A percentile compares a stretch with the other conserved stretches of the same genome.
These are phyloP conservation scores for Naegleria fowleri DNA, from an alignment of 208 protist genomes.

Conservation along the genomic window DNA sequence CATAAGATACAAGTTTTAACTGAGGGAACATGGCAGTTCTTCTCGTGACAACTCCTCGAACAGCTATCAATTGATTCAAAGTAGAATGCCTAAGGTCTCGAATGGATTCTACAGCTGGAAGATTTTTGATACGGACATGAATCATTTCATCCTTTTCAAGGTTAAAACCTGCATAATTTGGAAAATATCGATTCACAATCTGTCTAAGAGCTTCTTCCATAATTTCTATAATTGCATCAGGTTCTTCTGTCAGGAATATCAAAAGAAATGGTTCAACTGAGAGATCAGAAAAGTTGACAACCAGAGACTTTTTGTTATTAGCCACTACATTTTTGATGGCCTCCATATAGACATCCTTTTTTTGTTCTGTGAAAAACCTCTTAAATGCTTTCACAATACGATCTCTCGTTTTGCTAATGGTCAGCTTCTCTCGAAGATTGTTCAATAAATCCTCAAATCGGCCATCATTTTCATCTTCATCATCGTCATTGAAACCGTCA, in stretches of 20 bases:
- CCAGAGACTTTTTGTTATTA: background rate
- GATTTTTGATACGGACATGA: background rate
- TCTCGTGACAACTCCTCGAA: constrained; percentile 93
- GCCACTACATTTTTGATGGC: background rate
- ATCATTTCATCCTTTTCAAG: background rate
- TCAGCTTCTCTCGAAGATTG: background rate
- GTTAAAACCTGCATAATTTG: background rate
- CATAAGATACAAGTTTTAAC: constrained; percentile 90
- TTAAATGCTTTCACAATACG: background rate
- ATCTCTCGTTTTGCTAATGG: background rate
- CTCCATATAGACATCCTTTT: background rate
- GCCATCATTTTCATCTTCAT: background rate
- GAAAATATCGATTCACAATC: background rate
- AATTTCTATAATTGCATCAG: background rate
- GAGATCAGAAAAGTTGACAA: background rate
- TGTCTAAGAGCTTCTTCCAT: background rate
- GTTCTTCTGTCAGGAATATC: background rate
- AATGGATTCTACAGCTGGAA: background rate
- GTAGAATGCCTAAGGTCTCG: background rate
- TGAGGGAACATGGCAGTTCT: constrained; percentile 96
- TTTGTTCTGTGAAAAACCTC: background rate
- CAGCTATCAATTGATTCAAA: background rate
- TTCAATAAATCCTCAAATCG: background rate
- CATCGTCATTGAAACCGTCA: background rate
- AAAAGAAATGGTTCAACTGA: background rate